Evolutionary conservation across 345 rosid genomes (phyloP).

Genomic region (Citrus unshiu): DNA sequence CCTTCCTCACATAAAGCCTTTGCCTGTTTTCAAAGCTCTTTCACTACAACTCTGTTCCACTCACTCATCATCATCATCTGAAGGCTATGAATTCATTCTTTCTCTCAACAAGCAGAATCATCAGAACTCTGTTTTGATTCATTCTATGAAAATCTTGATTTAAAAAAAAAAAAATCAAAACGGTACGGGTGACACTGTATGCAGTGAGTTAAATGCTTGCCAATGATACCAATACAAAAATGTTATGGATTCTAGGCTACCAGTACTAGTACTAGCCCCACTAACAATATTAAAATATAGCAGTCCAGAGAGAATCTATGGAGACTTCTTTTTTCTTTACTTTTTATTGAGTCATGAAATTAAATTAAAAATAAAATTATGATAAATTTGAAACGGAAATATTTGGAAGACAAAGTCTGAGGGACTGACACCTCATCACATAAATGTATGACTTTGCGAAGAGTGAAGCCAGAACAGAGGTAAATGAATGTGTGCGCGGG

Average conservation of each 20-base stretch:
- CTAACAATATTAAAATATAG: background rate
- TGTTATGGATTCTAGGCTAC: background rate
- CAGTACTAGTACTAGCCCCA: background rate
- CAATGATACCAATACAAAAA: background rate
- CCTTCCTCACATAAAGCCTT: conserved; percentile 5
- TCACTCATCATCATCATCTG: background rate
- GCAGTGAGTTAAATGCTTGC: background rate
- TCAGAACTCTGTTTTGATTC: background rate
- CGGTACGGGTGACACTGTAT: background rate
- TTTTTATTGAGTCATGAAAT: background rate
- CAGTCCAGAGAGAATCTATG: background rate
- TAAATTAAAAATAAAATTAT: too few species aligned
- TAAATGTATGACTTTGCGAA: background rate
- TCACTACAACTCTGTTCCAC: conserved; percentile 6
- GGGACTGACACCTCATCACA: background rate
- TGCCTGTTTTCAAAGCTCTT: background rate
- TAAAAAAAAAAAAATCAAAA: background rate
- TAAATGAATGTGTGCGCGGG: background rate
- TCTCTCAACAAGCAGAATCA: background rate
- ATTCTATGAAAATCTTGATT: too few species aligned
- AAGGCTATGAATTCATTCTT: background rate
- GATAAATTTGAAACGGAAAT: background rate
- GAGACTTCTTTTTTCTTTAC: background rate
- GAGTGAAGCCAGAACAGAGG: background rate
- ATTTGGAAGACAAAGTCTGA: background rate